Evolutionary conservation across 805 yeast genomes (phyloP), one percentile per base, ranked within the genome.

Genomic region (Wickerhamomyces canadensis): DNA sequence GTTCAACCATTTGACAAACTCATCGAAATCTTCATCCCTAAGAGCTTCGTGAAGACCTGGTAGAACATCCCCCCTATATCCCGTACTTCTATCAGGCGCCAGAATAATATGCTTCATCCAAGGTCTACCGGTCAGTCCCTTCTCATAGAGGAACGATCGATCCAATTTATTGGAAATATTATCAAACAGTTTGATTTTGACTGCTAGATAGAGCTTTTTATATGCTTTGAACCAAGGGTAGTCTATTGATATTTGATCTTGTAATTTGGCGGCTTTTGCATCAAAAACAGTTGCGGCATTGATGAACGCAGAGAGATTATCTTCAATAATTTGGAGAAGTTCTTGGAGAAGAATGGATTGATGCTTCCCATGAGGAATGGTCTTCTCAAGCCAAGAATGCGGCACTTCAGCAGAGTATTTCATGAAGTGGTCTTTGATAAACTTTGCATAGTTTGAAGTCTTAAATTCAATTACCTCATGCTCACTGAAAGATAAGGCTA

Each of bases 191-290:
- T 80, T 73, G 39, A 81, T 64, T 37, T 72, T 70, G 13, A 81
- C 70, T 35, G 78, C 80, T 5, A 78, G 65, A 35, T 63, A 68
- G 26, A 84, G 52, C 57, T 86, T 86, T 45, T 67, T 72, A 45
- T 67, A 70, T 36, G 71, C 61, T 44, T 71, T 66, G 63, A 80
- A 86, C 88, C 95, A 83, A 1, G 96, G 88, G 49, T 74, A 82
- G 48, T 86, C 97, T 30, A 69, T 62, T 1, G 68, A 58, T 37
- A 79, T 73, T 24, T 71, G 67, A 2, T 61, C 58, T 44, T 76
- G 78, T 19, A 85, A 64, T 2, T 64, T 54, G 4, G 51, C 49
- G 15, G 71, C 68, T 42, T 68, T 67, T 3, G 46, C 50, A 47
- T 84, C 89, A 47, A 73, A 80, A 2, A 46, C 40, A 0, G 17